Evolutionary conservation across 2,329 filamentous ascomycete species (phyloP), one percentile per base, ranked within the genome.

Genomic region (Cladosporium sp.): DNA sequence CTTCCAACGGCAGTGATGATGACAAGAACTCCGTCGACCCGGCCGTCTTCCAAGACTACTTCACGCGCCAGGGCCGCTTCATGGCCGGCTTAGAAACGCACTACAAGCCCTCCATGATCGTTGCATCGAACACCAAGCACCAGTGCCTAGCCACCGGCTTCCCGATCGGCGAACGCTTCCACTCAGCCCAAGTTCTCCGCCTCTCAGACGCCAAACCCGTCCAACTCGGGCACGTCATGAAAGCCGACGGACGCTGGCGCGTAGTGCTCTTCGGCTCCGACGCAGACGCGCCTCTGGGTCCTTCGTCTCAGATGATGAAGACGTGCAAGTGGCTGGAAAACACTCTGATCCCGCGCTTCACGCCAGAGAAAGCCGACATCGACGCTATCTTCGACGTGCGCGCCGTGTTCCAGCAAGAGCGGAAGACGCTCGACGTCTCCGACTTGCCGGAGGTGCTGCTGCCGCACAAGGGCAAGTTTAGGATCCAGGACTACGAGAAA

Each of bases 361-460:
- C 74, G 0, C 72, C 73, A 2, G 38, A 53, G 1, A 60, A 53
- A 4, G 58, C 64, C 7, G 62, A 68, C 6, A 70, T 79, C 16
- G 71, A 77, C 59, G 72, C 69, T 10, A 59, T 81, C 3, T 72
- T 87, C 33, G 82, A 86, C 32, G 70, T 86, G 4, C 63, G 66
- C 4, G 66, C 62, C 3, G 55, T 68, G 0, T 54, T 68, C 3
- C 65, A 63, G 50, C 64, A 68, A 19, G 54, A 57, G 6, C 60
- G 66, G 9, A 55, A 61, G 31, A 57, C 54, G 4, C 55, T 65
- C 38, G 46, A 60, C 6, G 59, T 74, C 8, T 63, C 73, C 3
- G 61, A 65, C n/a, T 65, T 76, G 32, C 74, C 73, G 0, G 63
- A 67, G 3, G 58, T 77, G n/a, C 58, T 76, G 42, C 68, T 73